These are phyloP conservation scores for Geotrichum macrosporum DNA, from an alignment of 1,139 yeast genomes.

Conservation along the genomic window DNA sequence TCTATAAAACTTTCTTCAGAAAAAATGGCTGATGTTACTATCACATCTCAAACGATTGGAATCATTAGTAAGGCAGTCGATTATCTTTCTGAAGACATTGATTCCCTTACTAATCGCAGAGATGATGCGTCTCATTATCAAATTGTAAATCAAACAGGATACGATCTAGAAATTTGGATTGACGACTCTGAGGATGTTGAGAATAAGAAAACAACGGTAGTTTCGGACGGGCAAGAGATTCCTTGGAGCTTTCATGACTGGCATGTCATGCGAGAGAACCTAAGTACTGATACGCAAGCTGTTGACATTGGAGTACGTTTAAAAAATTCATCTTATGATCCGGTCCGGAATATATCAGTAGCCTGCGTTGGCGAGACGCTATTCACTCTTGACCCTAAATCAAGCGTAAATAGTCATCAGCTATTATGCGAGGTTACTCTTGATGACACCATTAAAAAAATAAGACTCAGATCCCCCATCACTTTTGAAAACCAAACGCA, in stretches of 20 bases:
- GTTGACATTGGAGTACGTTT: slow-evolving; percentile 60
- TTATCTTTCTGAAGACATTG: slow-evolving; percentile 62
- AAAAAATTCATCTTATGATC: slow-evolving; percentile 51
- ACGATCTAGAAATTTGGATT: slow-evolving; percentile 71
- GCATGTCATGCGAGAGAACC: slow-evolving; percentile 75
- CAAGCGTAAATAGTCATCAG: slow-evolving; percentile 62
- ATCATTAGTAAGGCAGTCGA: slow-evolving; percentile 46
- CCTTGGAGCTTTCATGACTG: slow-evolving; percentile 97
- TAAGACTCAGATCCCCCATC: slow-evolving; percentile 70
- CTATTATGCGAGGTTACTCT: slow-evolving; percentile 65
- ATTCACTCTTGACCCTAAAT: slow-evolving; percentile 61
- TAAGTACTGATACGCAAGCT: slow-evolving; percentile 58
- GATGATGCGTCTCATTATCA: slow-evolving; percentile 66
- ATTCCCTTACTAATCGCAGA: slow-evolving; percentile 53
- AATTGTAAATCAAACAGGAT: slow-evolving; percentile 80
- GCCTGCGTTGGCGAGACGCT: slow-evolving; percentile 81
- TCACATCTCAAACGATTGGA: slow-evolving; percentile 65
- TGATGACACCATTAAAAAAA: slow-evolving; percentile 69
- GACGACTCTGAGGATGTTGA: slow-evolving; percentile 40
- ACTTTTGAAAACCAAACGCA: slow-evolving; percentile 67
- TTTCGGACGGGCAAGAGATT: slow-evolving; percentile 50
- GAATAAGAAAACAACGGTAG: slow-evolving; percentile 12
- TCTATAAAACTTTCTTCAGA: slow-evolving; percentile 48
- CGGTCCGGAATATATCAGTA: slow-evolving; percentile 56
- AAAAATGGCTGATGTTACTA: slow-evolving; percentile 69